Percentiles rank a stretch among this genome's conserved stretches.
These are phyloP conservation scores for Pleurotus tuber-regium DNA, from an alignment of 768 basidiomycete genomes.

Conservation along the genomic window DNA sequence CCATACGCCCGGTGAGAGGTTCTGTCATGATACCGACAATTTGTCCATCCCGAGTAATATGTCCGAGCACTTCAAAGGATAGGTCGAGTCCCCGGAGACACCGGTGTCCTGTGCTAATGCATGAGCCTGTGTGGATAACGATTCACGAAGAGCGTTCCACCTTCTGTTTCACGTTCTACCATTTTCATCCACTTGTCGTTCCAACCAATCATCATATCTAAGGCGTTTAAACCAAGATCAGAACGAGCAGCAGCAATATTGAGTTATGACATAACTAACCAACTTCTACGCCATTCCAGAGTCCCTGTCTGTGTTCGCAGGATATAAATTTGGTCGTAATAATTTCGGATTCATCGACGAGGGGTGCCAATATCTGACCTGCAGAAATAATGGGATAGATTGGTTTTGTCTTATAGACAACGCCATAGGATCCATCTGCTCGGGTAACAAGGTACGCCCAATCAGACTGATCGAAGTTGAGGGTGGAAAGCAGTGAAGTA, in stretches of 20 bases:
- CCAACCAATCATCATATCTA: constrained; percentile 18
- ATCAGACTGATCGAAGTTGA: constrained; percentile 33
- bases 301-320: constrained; percentile 13
- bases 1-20: constrained; percentile 13
- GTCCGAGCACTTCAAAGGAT: constrained; percentile 16
- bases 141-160: neutral
- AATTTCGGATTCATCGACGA: constrained; percentile 35
- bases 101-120: neutral
- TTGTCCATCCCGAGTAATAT: constrained; percentile 17
- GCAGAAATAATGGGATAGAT: constrained; percentile 21
- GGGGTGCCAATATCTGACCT: constrained; percentile 32
- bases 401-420: constrained; percentile 25
- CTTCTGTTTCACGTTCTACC: constrained; percentile 9
- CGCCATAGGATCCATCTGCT: constrained; percentile 25
- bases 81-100: constrained; percentile 13
- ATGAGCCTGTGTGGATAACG: constrained; percentile 4
- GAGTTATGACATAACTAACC: neutral
- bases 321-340: constrained; percentile 28
- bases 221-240: neutral
- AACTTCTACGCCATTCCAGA: constrained; percentile 19
- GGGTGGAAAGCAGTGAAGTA: constrained; percentile 23
- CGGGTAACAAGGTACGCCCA: constrained; percentile 31
- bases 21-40: constrained; percentile 21
- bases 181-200: constrained; percentile 1
- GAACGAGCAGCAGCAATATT: neutral